Conservation (phyloP, 1,284 basidiomycete species). For the Xerocomus cyaneibrunnescens region DNA sequence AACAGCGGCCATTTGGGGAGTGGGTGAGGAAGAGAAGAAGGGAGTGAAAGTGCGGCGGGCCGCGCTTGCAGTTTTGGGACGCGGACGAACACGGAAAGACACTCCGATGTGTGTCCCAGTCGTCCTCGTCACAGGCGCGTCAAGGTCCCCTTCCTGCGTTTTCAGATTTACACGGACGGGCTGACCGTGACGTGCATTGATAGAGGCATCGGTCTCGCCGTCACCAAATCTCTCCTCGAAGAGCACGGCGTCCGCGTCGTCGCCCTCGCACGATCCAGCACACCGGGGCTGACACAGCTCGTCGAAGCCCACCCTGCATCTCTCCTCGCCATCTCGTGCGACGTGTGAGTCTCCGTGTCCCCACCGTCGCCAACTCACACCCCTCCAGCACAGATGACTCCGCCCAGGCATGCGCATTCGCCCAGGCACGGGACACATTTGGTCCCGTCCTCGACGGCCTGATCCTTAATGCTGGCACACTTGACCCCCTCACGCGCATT, state of each 20-base stretch:
- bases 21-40: slow-evolving; percentile 4
- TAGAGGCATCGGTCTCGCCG: slow-evolving; percentile 83
- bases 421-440: slow-evolving; percentile 48
- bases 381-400: slow-evolving; percentile 53
- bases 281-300: slow-evolving; percentile 62
- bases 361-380: background rate
- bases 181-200: slow-evolving; percentile 13
- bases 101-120: slow-evolving; percentile 43
- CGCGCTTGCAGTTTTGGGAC: slow-evolving; percentile 28
- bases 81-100: slow-evolving; percentile 31
- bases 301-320: slow-evolving; percentile 41
- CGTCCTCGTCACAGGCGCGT: slow-evolving; percentile 74
- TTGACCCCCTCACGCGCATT: slow-evolving; percentile 53
- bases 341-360: slow-evolving; percentile 54
- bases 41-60: slow-evolving; percentile 22
- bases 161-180: background rate
- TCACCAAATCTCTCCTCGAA: slow-evolving; percentile 60
- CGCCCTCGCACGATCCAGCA: slow-evolving; percentile 68
- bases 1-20: slow-evolving; percentile 54
- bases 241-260: slow-evolving; percentile 67
- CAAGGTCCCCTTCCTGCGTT: slow-evolving; percentile 46
- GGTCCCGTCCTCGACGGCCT: slow-evolving; percentile 65
- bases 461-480: slow-evolving; percentile 76
- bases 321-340: slow-evolving; percentile 63
- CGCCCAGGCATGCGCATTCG: slow-evolving; percentile 54